Base-by-base conservation (phyloP, 148 eudicot species). In the Selenicereus undatus region DNA sequence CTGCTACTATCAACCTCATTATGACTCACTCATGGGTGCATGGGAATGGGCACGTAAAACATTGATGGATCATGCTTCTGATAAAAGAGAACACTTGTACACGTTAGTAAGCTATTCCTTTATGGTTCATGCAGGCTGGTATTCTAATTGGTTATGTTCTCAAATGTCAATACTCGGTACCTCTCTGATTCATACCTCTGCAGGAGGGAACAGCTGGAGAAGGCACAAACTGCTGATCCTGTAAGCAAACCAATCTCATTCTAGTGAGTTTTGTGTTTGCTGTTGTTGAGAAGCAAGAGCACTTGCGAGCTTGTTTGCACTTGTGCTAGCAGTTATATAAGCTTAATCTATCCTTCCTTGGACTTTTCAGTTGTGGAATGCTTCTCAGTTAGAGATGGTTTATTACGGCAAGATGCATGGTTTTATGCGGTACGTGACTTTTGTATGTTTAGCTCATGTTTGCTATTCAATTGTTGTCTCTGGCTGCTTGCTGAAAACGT, bases 31-130 rank as follows among this genome's bases (percentile, higher is more conserved):
- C 58, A 76, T 86, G 84, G 98, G 99, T 62, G 98, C 99, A 36
- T 97, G 99, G 99, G 98, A 94, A 30, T 97, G 98, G 99, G 98
- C 99, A 14, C 95, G 93, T 77, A 91, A 90, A 83, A 87, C 98
- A 64, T 82, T 97, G 84, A 89, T 84, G 92, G 98, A 92, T 71
- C 99, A 97, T 90, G 94, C 93, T 36, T 87, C 90, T 76, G 99
- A 97, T 79, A 89, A 91, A 83, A 90, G 99, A 32, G 97, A 94
- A 81, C 95, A 90, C 80, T 4, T 94, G 35, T 94, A 97, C 88
- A 91, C 94, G 99, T 97, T 80, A 86, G 97, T 91, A 39, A 35
- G 64, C 52, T 72, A 30, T 21, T 8, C 0, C n/a, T 20, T 58
- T 30, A 42, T 48, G 27, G 7, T 79, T 76, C 45, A 76, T 76